Conservation (phyloP, 495 filamentous ascomycete genomes). For the Penicillium salamii region DNA sequence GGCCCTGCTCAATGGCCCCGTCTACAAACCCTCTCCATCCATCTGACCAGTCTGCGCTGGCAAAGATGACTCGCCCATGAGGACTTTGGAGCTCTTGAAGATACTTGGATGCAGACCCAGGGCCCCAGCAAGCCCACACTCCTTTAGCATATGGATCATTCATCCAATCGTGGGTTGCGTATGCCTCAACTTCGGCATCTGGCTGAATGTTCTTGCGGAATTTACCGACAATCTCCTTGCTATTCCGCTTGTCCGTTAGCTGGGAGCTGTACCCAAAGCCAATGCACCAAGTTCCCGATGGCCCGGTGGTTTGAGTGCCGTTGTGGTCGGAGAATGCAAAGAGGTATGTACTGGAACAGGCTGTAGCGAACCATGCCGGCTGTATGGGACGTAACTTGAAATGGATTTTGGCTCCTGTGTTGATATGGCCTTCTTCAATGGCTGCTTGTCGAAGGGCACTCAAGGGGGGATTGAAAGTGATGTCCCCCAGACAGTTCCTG, state of each 20-base stretch:
- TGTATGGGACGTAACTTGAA: constrained; percentile 13
- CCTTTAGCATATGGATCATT: constrained; percentile 27
- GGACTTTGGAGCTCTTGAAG: constrained; percentile 15
- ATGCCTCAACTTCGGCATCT: constrained; percentile 11
- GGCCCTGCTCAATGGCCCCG: constrained; percentile 27
- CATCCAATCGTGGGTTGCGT: constrained; percentile 2
- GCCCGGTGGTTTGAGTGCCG: constrained; percentile 10
- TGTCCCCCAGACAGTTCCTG: constrained; percentile 8
- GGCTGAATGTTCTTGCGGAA: constrained; percentile 7
- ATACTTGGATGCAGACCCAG: constrained; percentile 12
- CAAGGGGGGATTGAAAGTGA: constrained; percentile 22
- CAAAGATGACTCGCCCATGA: constrained; percentile 20
- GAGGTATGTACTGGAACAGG: constrained; percentile 3
- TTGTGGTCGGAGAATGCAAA: constrained; percentile 26
- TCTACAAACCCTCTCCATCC: constrained; percentile 29
- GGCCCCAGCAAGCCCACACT: constrained; percentile 21
- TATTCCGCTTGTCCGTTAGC: constrained; percentile 14
- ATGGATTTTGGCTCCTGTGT: constrained; percentile 26
- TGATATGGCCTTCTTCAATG: constrained; percentile 19
- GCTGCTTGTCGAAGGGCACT: constrained; percentile 16
- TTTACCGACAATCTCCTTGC: no score
- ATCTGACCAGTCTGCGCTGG: constrained; percentile 25
- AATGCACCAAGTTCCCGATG: constrained; percentile 21
- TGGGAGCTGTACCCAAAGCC: constrained; percentile 20
- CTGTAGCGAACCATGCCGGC: constrained; percentile 11